Evolutionary conservation across 257 asterid genomes (phyloP).

Genomic region (Fraxinus quadrangulata): DNA sequence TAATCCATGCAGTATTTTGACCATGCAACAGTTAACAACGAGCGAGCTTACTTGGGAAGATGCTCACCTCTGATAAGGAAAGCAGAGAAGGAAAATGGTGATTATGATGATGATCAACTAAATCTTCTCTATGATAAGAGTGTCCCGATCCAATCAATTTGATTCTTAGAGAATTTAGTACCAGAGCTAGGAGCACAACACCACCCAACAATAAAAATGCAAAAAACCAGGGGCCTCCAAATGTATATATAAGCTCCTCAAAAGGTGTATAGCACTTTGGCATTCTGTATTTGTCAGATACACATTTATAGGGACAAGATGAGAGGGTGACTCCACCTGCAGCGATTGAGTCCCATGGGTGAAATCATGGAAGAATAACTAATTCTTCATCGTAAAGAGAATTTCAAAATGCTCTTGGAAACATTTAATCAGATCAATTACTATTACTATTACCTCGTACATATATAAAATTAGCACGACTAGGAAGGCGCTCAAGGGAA

Average conservation of each 20-base stretch:
- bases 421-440: conserved; percentile 27
- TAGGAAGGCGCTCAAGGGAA: conserved; percentile 68
- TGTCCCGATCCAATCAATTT: conserved; percentile 75
- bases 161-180: conserved; percentile 65
- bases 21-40: conserved; percentile 9
- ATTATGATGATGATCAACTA: conserved; percentile 64
- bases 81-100: conserved; percentile 87
- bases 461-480: conserved; percentile 79
- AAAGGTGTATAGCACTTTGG: conserved; percentile 94
- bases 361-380: conserved; percentile 24
- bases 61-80: conserved; percentile 84
- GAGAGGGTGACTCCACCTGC: conserved; percentile 88
- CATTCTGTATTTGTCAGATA: conserved; percentile 78
- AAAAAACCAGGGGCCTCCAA: conserved; percentile 96
- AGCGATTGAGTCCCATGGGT: conserved; percentile 33
- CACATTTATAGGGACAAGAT: conserved; percentile 74
- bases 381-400: not conserved
- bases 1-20: conserved; percentile 17
- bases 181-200: conserved; percentile 69
- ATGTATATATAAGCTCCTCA: conserved; percentile 87
- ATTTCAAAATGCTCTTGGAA: conserved; percentile 6
- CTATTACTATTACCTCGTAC: conserved; percentile 71
- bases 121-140: conserved; percentile 54
- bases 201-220: conserved; percentile 59
- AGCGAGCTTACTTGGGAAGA: conserved; percentile 16